phyloP scores from a whole-genome alignment of 257 asterid species.

The Solanum paucissectum region DNA sequence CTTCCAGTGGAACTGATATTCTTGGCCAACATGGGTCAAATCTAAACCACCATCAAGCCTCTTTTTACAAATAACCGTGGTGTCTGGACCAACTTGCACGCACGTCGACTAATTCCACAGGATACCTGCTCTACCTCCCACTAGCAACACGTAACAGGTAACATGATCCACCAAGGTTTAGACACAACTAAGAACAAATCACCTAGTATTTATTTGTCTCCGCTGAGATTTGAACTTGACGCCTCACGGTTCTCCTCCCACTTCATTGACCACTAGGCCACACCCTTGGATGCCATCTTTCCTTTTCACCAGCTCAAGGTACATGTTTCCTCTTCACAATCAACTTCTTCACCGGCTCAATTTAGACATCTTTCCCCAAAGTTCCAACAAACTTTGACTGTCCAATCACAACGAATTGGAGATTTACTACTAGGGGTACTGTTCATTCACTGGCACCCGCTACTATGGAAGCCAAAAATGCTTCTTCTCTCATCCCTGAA shows the following conservation, averaged over 20 bases:
- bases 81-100: neutral
- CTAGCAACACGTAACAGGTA: neutral
- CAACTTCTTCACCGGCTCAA: neutral
- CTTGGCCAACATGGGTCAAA: neutral
- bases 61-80: neutral
- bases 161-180: neutral
- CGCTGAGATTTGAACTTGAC: neutral
- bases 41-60: neutral
- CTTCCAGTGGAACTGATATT: neutral
- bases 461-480: neutral
- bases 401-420: neutral
- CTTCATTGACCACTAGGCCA: neutral
- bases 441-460: neutral
- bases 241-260: neutral
- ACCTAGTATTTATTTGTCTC: neutral
- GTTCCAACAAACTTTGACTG: neutral
- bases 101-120: neutral
- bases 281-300: neutral
- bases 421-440: neutral
- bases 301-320: neutral
- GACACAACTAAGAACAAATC: neutral
- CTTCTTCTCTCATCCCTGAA: neutral
- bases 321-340: neutral
- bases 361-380: neutral
- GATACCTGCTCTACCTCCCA: neutral